A percentile compares a stretch with the other conserved stretches of the same genome.
Evolutionary conservation across 2,329 filamentous ascomycete genomes (phyloP).

Genomic region (Chaetoscypha palmicola): DNA sequence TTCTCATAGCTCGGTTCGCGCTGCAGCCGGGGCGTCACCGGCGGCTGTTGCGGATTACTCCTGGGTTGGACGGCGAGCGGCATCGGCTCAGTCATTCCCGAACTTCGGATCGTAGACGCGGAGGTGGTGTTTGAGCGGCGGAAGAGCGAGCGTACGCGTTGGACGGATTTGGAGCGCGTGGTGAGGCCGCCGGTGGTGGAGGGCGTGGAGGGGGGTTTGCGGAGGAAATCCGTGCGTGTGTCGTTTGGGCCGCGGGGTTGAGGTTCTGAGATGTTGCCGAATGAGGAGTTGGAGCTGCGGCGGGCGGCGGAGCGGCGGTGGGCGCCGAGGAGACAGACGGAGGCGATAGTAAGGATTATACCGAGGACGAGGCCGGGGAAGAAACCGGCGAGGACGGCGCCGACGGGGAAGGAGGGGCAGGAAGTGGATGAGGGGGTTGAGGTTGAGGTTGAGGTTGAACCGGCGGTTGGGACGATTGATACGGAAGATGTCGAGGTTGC

Average conservation of each 20-base stretch:
- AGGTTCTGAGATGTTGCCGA: slow-evolving; percentile 43
- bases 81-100: slow-evolving; percentile 18
- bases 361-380: slow-evolving; percentile 42
- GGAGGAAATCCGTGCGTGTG: slow-evolving; percentile 48
- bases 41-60: slow-evolving; percentile 6
- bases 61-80: slow-evolving; percentile 19
- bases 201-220: slow-evolving; percentile 27
- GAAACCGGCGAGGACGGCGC: slow-evolving; percentile 25
- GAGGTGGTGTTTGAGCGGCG: slow-evolving; percentile 13
- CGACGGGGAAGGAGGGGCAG: slow-evolving; percentile 23
- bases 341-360: slow-evolving; percentile 36
- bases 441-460: slow-evolving; percentile 12
- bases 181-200: slow-evolving; percentile 14
- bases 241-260: slow-evolving; percentile 40
- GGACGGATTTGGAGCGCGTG: slow-evolving; percentile 12
- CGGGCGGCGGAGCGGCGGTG: slow-evolving; percentile 14
- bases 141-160: slow-evolving; percentile 26
- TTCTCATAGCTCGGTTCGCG: slow-evolving; percentile 42
- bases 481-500: slow-evolving; percentile 20
- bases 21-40: slow-evolving; percentile 33
- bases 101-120: neutral
- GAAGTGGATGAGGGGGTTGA: slow-evolving; percentile 20
- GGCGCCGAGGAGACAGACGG: slow-evolving; percentile 33
- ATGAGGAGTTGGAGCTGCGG: slow-evolving; percentile 35
- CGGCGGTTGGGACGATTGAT: slow-evolving; percentile 13